These are phyloP conservation scores for grape (Vitis vinifera) DNA, from an alignment of 164 flowering plant species.

Conservation along the genomic window ASM3070453v1 NC_081821.1:13081501-13082000, in stretches of 20 bases:
- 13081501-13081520: no score
- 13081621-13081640: no score
- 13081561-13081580: no score
- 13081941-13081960: slow-evolving; percentile 1
- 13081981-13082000: slow-evolving; percentile 62
- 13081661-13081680: no score
- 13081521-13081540: no score
- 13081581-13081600: no score
- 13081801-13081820: slow-evolving; percentile 80
- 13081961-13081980: slow-evolving; percentile 40
- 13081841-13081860: slow-evolving; percentile 61
- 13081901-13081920: slow-evolving; percentile 36
- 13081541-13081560: no score
- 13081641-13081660: no score
- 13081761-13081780: not conserved
- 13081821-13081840: slow-evolving; percentile 80
- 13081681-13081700: no score
- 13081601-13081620: no score
- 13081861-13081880: slow-evolving; percentile 75
- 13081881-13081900: slow-evolving; percentile 66
- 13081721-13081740: no score
- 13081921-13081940: no score
- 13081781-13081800: slow-evolving; percentile 34
- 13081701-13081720: rapidly evolving
- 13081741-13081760: slow-evolving; percentile 9